These are phyloP conservation scores for Lecanicillium sp. DNA, from an alignment of 2,329 filamentous ascomycete genomes.

Conservation along the genomic window DNA sequence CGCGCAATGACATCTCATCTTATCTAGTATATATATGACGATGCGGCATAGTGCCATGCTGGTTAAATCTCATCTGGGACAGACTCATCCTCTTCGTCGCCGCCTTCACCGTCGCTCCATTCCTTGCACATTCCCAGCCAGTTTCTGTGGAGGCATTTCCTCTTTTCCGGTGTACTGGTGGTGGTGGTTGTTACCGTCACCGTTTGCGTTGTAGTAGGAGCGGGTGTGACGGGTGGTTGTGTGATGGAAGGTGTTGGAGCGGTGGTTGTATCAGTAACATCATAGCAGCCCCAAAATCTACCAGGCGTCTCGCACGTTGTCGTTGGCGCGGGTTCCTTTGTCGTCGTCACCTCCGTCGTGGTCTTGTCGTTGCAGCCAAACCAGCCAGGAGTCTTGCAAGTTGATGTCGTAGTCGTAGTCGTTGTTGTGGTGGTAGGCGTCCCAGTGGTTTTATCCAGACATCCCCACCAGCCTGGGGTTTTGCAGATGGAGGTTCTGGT, in stretches of 20 bases:
- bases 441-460: conserved; percentile 57
- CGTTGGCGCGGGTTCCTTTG: conserved; percentile 15
- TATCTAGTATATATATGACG: neutral
- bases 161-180: conserved; percentile 13
- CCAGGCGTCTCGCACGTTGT: conserved; percentile 34
- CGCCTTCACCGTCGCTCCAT: conserved; percentile 20
- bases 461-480: conserved; percentile 90
- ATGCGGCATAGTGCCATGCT: neutral
- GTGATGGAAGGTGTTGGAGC: conserved; percentile 17
- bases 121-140: conserved; percentile 36
- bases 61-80: conserved; percentile 23
- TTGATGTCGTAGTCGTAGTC: conserved; percentile 42
- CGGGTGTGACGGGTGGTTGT: conserved; percentile 43
- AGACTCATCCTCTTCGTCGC: conserved; percentile 14
- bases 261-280: conserved; percentile 26
- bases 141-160: conserved; percentile 18
- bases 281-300: conserved; percentile 49
- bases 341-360: conserved; percentile 24
- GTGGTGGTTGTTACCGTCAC: conserved; percentile 20
- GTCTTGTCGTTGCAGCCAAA: conserved; percentile 54
- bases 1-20: too few relatives aligned
- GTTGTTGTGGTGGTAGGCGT: conserved; percentile 35
- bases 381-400: conserved; percentile 56
- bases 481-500: conserved; percentile 83
- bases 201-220: conserved; percentile 25